phyloP scores from a whole-genome alignment of 345 rosid species.

The Barbarea vulgaris region DNA sequence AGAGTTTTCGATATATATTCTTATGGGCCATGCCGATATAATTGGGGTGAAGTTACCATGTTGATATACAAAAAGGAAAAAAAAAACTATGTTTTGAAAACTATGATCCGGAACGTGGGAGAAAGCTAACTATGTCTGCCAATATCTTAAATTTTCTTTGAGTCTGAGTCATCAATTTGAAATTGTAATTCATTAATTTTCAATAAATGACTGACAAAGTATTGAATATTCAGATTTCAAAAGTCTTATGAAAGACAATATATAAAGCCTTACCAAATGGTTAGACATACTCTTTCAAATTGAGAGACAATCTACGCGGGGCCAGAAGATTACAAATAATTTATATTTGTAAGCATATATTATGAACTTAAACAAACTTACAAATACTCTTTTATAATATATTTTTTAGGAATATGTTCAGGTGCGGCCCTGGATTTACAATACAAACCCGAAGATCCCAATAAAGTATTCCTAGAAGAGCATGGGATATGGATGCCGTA shows the following conservation, averaged over 20 bases:
- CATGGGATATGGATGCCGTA: neutral
- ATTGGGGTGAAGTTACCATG: conserved; percentile 1
- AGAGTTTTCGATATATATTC: neutral
- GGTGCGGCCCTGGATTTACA: neutral
- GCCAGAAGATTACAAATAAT: neutral
- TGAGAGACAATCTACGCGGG: neutral
- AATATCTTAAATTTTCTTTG: neutral
- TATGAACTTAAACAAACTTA: too few relatives aligned
- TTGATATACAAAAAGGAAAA: neutral
- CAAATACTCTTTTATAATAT: too few relatives aligned
- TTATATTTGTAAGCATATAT: neutral
- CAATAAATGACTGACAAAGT: neutral
- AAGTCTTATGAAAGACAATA: neutral
- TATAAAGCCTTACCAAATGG: neutral
- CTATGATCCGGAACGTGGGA: conserved; percentile 16
- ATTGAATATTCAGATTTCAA: neutral
- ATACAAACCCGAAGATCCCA: neutral
- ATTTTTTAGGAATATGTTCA: too few relatives aligned
- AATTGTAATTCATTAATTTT: neutral
- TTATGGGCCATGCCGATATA: conserved; percentile 5
- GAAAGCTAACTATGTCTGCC: conserved; percentile 31
- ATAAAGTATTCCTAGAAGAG: neutral
- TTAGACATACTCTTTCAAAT: neutral
- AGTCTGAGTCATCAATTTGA: neutral
- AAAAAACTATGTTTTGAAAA: neutral